Evolutionary conservation across 345 rosid species (phyloP).

Genomic region (Hibiscus mutabilis): DNA sequence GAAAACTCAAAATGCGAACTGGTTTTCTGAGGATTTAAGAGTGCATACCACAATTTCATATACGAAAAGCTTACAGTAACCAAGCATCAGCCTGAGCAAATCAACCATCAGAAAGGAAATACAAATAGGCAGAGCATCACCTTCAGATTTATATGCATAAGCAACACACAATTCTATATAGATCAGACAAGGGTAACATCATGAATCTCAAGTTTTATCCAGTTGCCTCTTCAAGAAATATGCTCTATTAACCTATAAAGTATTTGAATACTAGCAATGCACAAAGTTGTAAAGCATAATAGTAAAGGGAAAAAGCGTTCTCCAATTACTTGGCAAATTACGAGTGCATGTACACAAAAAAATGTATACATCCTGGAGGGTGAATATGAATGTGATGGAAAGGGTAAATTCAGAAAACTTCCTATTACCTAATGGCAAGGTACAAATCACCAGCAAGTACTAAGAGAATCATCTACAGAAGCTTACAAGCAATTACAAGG

Average conservation of each 20-base stretch:
- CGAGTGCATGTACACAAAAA: not conserved
- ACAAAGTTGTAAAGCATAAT: not conserved
- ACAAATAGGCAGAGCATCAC: not conserved
- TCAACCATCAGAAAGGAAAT: not conserved
- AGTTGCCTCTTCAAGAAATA: not conserved
- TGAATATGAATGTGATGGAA: not conserved
- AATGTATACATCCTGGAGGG: not conserved
- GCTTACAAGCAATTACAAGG: not conserved
- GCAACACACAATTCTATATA: not conserved
- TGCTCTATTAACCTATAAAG: not conserved
- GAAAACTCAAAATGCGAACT: not conserved
- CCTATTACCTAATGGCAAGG: not conserved
- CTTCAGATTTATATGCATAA: not conserved
- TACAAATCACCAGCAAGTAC: not conserved
- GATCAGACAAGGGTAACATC: not conserved
- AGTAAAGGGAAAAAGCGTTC: not conserved
- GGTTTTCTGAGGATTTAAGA: not conserved
- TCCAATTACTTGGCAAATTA: not conserved
- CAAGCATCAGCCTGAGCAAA: not conserved
- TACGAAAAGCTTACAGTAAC: not conserved
- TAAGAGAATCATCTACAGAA: not conserved
- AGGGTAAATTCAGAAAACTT: constrained; percentile 1
- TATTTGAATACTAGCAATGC: not conserved
- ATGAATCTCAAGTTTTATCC: not conserved
- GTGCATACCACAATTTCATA: not conserved